Conservation (phyloP, 768 basidiomycete genomes). For the Auricularia sp. region DNA sequence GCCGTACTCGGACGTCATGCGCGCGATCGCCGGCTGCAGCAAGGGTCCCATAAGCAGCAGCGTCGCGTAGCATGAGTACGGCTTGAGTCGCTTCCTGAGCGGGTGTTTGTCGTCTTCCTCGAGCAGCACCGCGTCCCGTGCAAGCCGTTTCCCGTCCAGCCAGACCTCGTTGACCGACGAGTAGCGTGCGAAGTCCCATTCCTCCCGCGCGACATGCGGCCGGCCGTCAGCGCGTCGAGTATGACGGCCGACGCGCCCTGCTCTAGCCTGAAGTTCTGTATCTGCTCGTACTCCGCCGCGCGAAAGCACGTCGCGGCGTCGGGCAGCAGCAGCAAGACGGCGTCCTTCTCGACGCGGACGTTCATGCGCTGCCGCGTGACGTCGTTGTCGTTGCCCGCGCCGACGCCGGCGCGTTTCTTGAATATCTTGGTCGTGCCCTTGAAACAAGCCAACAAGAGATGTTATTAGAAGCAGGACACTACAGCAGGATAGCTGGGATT, state of each 20-base stretch:
- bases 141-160: constrained; percentile 51
- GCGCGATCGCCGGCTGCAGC: constrained; percentile 34
- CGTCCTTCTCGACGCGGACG: constrained; percentile 39
- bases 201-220: constrained; percentile 76
- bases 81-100: constrained; percentile 52
- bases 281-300: constrained; percentile 70
- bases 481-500: neutral
- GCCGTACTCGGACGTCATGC: constrained; percentile 40
- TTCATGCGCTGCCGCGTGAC: constrained; percentile 56
- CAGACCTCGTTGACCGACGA: constrained; percentile 78
- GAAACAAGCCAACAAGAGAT: neutral
- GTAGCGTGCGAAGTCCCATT: constrained; percentile 83
- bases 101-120: constrained; percentile 41
- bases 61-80: constrained; percentile 87
- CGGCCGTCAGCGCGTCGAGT: constrained; percentile 89
- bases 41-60: constrained; percentile 69
- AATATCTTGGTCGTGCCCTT: constrained; percentile 95
- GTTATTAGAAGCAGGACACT: neutral
- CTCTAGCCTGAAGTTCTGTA: constrained; percentile 65
- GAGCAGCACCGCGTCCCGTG: constrained; percentile 69
- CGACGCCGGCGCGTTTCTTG: constrained; percentile 42
- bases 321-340: constrained; percentile 71
- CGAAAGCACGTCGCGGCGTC: constrained; percentile 92
- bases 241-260: constrained; percentile 53
- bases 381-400: neutral